Evolutionary conservation across 495 filamentous ascomycete species (phyloP).

Genomic region (Penicillium ucsense): DNA sequence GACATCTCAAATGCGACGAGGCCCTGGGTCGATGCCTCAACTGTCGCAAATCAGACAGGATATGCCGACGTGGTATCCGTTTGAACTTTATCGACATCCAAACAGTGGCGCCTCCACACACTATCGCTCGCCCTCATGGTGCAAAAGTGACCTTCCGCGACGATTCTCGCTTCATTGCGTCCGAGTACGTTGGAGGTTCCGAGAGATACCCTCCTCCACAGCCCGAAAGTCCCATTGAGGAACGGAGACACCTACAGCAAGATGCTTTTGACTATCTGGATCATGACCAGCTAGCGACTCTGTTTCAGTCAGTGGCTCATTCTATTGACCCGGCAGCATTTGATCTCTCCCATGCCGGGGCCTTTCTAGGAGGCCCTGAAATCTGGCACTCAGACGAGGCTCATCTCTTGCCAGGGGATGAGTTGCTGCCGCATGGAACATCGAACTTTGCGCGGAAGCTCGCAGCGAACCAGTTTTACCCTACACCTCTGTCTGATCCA

Average conservation of each 20-base stretch:
- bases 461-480: constrained; percentile 22
- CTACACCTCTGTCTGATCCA: constrained; percentile 53
- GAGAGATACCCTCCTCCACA: constrained; percentile 57
- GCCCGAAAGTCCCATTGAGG: constrained; percentile 23
- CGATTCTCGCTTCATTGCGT: constrained; percentile 84
- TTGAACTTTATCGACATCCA: constrained; percentile 91
- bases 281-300: constrained; percentile 15
- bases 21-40: constrained; percentile 70
- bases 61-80: constrained; percentile 77
- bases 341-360: constrained; percentile 8
- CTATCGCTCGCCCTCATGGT: constrained; percentile 49
- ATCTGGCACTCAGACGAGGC: constrained; percentile 13
- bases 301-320: constrained; percentile 20
- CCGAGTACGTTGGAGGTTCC: constrained; percentile 78
- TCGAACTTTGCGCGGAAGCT: constrained; percentile 20
- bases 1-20: constrained; percentile 80
- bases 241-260: constrained; percentile 27
- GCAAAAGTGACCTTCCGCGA: constrained; percentile 75
- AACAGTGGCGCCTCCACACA: constrained; percentile 55
- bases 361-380: constrained; percentile 12
- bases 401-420: constrained; percentile 18
- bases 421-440: constrained; percentile 18
- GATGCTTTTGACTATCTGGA: constrained; percentile 25
- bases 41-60: constrained; percentile 76
- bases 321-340: constrained; percentile 16